Evolutionary conservation across 2,329 filamentous ascomycete species (phyloP).

Genomic region (Fonsecaea nubica): DNA sequence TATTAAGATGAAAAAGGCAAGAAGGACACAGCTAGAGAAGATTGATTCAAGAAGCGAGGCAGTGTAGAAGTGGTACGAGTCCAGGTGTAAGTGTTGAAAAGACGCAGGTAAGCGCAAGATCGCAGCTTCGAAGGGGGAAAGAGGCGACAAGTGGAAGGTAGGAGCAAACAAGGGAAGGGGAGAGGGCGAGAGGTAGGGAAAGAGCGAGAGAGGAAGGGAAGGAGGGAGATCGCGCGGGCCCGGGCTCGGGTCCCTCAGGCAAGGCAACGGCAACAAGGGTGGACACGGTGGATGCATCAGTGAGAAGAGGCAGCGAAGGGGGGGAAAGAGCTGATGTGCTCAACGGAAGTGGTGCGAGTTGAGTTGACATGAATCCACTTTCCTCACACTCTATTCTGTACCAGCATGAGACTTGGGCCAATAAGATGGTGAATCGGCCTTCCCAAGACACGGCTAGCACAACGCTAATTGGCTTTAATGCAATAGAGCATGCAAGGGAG

Average conservation of each 20-base stretch:
- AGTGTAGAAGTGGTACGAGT: slow-evolving; percentile 33
- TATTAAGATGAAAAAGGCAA: slow-evolving; percentile 21
- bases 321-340: slow-evolving; percentile 19
- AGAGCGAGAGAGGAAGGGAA: slow-evolving; percentile 35
- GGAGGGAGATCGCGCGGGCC: slow-evolving; percentile 1
- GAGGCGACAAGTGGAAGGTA: slow-evolving; percentile 26
- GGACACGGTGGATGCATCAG: slow-evolving; percentile 11
- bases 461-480: neutral
- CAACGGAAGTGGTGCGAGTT: slow-evolving; percentile 16
- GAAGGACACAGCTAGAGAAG: slow-evolving; percentile 23
- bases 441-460: neutral
- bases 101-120: slow-evolving; percentile 12
- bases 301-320: neutral
- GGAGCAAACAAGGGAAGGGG: slow-evolving; percentile 35
- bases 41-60: slow-evolving; percentile 14
- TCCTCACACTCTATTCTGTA: slow-evolving; percentile 11
- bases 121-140: slow-evolving; percentile 9
- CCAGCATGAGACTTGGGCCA: slow-evolving; percentile 15
- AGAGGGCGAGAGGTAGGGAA: slow-evolving; percentile 24
- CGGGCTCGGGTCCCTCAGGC: slow-evolving; percentile 11
- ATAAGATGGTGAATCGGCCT: neutral
- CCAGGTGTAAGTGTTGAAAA: slow-evolving; percentile 19
- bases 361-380: neutral
- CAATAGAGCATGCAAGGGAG: slow-evolving; percentile 15
- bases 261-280: neutral